These are phyloP conservation scores for Vitis vinifera DNA, from an alignment of 164 flowering plant genomes.

Conservation along the genomic window ASM3070453v1 NC_081822.1:9929001-9929500, in stretches of 20 bases:
- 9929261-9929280: too few relatives aligned
- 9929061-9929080: not conserved
- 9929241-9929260: too few relatives aligned
- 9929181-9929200: too few relatives aligned
- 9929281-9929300: too few relatives aligned
- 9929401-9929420: slow-evolving; percentile 99
- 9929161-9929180: too few relatives aligned
- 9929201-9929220: too few relatives aligned
- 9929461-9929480: slow-evolving; percentile 6
- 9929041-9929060: not conserved
- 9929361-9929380: slow-evolving; percentile 85
- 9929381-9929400: slow-evolving; percentile 92
- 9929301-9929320: not conserved
- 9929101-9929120: not conserved
- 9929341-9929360: slow-evolving; percentile 89
- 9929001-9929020: not conserved
- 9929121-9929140: not conserved
- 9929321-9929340: slow-evolving; percentile 29
- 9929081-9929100: not conserved
- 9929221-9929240: too few relatives aligned
- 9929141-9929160: too few relatives aligned
- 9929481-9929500: slow-evolving; percentile 3
- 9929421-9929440: slow-evolving; percentile 37
- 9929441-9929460: slow-evolving; percentile 4
- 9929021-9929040: not conserved